Base-by-base conservation (phyloP, 495 filamentous ascomycete genomes). In the Lichenothelia convexa region DNA sequence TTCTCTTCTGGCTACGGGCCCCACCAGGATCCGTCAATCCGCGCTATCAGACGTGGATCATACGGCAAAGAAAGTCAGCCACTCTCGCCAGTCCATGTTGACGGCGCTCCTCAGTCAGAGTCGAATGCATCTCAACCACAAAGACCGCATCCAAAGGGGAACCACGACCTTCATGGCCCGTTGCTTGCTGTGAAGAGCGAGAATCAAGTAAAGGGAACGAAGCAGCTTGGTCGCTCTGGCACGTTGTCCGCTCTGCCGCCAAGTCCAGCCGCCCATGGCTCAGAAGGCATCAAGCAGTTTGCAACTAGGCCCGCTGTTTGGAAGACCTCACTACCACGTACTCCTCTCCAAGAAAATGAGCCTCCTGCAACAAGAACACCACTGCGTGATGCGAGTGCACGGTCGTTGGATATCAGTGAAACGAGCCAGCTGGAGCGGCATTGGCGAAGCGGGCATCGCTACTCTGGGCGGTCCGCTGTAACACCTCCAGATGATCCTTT, bases 1-100 rank as follows among this genome's bases (percentile, higher is more conserved):
- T 77, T 77, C 44, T 75, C 73, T n/a, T 69, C 72, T 0, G 71
- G 71, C 30, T 76, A 76, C 42, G 65, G 70, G 29, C 73, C 71
- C 1, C 66, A 66, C 40, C 60, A 65, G 4, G 65, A 59, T 49
- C 70, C 71, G 30, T 68, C 68, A 17, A 71, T 76, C 13, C 63
- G 72, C 35, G 48, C 63, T 4, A 64, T 73, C 21, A 42, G 43
- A 30, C 44, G 42, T 13, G 43, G 39, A 18, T 49, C 41, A 26
- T 41, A 34, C 18, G 44, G 19, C 3, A 39, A 34, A 9, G 37
- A 53, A 16, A 38, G 30, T 19, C 47, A 39, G 19, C 34, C 38
- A 3, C 36, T 46, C n/a, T 34, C 46, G 2, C 48, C 49, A 6
- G 13, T 32, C 30, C 30, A 18, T 6, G 30, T 13, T 7, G 30